Base-by-base conservation (phyloP, 495 filamentous ascomycete genomes). In the Aspergillus mulundensis region DNA sequence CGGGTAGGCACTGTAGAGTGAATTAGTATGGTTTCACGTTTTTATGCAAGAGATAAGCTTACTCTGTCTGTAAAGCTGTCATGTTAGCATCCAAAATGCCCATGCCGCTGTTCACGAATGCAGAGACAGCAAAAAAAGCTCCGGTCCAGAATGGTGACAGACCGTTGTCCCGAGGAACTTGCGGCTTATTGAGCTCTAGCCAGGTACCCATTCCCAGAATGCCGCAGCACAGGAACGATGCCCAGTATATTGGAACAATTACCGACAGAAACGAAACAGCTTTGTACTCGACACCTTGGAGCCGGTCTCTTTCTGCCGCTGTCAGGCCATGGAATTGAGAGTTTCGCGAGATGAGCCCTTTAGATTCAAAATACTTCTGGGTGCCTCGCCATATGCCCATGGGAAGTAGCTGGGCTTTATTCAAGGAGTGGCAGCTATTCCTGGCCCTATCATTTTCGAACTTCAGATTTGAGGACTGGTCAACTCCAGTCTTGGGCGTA, bases 81-180 rank as follows among this genome's bases (percentile, higher is more conserved):
- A 95, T 90, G 59, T 95, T 95, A 18, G 80, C 75, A 68, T 95
- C 90, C 40, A 96, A 68, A 30, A 96, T 80, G 18, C 83, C 84
- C 90, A 96, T 92, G 19, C 91, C 91, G 19, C 81, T 87, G 64
- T 95, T 96, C 60, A 88, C 91, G 69, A 96, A 96, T 3, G 89
- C 91, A 47, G 86, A 90, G 1, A 74, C 66, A 15, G 73, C 74
- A 54, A 77, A 75, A 42, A 77, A 78, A 2, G 70, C 66, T 12
- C 74, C 74, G 1, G 71, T 74, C 70, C 70, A 77, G 55, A 81
- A 89, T 14, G 88, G 82, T 54, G 84, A 81, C 40, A 89, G 76
- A 1, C 85, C 88, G 67, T 95, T 95, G 21, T 63, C 68, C n/a
- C 73, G 66, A 0, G 89, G 73, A 10, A 82, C 66, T 40, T 77